Evolutionary conservation across 495 filamentous ascomycete species (phyloP).

Genomic region (Hypoxylon subgilvum): DNA sequence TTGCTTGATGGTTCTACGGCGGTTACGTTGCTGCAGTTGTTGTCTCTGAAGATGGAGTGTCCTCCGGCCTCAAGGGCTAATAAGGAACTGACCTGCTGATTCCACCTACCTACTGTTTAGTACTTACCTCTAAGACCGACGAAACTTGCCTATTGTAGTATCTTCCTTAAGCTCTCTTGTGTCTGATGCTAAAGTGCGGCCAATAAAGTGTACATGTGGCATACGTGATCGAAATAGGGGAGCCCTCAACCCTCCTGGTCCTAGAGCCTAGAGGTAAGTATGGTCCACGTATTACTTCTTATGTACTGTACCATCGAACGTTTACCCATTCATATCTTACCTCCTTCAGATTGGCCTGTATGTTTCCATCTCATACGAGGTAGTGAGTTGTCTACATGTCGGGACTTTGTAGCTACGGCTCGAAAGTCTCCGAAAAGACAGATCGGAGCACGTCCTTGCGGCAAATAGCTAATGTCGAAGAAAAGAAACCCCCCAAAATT

Average conservation of each 20-base stretch:
- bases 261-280: too few relatives aligned
- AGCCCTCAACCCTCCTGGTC: too few relatives aligned
- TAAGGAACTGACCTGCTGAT: not conserved
- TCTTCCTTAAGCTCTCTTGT: not conserved
- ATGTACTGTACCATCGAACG: too few relatives aligned
- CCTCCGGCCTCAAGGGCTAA: not conserved
- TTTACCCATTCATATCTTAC: too few relatives aligned
- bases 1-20: not conserved
- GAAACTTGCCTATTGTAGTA: not conserved
- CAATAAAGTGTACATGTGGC: not conserved
- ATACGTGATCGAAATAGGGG: too few relatives aligned
- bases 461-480: slow-evolving; percentile 9
- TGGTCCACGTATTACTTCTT: too few relatives aligned
- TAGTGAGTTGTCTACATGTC: too few relatives aligned
- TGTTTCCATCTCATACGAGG: too few relatives aligned
- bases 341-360: too few relatives aligned
- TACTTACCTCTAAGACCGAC: not conserved
- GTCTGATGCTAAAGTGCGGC: not conserved
- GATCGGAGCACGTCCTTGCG: slow-evolving; percentile 5
- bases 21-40: slow-evolving; percentile 1
- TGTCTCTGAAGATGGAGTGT: not conserved
- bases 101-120: not conserved
- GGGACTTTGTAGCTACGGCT: slow-evolving; percentile 18
- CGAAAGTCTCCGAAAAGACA: slow-evolving; percentile 14
- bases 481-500: not conserved